Evolutionary conservation across 495 filamentous ascomycete genomes (phyloP), one percentile per base, ranked within the genome.

Genomic region (Aspergillus hancockii): DNA sequence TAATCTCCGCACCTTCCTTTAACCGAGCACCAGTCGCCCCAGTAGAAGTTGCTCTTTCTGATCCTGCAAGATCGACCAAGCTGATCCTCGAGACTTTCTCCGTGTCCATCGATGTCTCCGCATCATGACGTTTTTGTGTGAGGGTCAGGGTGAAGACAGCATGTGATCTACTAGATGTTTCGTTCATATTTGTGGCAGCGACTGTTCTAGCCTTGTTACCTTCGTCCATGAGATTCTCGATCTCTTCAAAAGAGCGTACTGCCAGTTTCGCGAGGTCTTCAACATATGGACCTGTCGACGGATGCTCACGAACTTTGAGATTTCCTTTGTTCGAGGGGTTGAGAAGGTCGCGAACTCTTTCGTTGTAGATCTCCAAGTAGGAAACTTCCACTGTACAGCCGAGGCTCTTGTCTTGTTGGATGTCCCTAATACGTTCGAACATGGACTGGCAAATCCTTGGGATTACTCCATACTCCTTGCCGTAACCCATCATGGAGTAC

Each of bases 401-500:
- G 64, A 93, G 71, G 67, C 88, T 87, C 65, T 86, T 88, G 72
- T 97, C 91, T 62, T 83, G 67, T 70, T 95, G 90, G 58, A 96
- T 79, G 21, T 75, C 73, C 28, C 74, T 79, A 62, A 98, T 98
- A 61, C 93, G 82, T 67, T 88, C 83, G 73, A 98, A 98, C 94
- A 98, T 97, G 59, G 95, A 87, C 76, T 92, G 90, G 68, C 95
- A 99, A 74, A 99, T 98, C 62, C 84, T 88, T n/a, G 95, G 95
- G 61, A 99, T 98, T 49, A 99, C 93, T 76, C 95, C 95, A 50
- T 89, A 85, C 65, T 98, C 95, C 71, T 93, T 88, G 54, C 95
- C 94, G 76, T 98, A 98, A 21, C 94, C 94, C 95, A 98, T 98
- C 95, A 99, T 99, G 52, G 92, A 96, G 69, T 99, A 98, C 23